Evolutionary conservation across 2,329 filamentous ascomycete species (phyloP).

Genomic region (Aureobasidium namibiae): DNA sequence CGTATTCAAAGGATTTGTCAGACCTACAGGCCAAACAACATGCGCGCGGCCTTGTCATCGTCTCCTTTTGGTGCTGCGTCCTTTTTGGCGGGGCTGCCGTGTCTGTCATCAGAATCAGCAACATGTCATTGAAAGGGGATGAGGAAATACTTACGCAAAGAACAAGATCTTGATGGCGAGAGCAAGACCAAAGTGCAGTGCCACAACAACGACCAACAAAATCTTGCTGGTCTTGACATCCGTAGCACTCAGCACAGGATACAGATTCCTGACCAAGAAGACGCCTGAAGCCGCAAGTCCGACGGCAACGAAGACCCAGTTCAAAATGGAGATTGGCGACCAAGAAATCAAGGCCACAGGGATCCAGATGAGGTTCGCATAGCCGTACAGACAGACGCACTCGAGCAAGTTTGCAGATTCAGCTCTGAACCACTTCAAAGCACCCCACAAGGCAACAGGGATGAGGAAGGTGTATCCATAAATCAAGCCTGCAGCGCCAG

Average conservation of each 20-base stretch:
- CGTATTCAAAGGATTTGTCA: not conserved
- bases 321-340: constrained; percentile 73
- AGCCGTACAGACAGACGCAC: constrained; percentile 92
- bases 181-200: constrained; percentile 79
- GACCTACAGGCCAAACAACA: constrained; percentile 9
- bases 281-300: constrained; percentile 75
- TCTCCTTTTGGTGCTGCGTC: not conserved
- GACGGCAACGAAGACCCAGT: constrained; percentile 86
- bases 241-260: constrained; percentile 82
- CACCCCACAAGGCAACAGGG: constrained; percentile 76
- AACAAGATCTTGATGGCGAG: constrained; percentile 95
- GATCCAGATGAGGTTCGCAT: constrained; percentile 96
- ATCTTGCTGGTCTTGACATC: constrained; percentile 88
- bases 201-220: constrained; percentile 73
- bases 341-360: constrained; percentile 86
- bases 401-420: constrained; percentile 89
- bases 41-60: not conserved
- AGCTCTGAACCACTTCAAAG: constrained; percentile 90
- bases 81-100: constrained; percentile 13
- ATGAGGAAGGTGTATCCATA: constrained; percentile 88
- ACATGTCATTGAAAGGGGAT: not conserved
- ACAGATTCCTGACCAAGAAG: constrained; percentile 79
- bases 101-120: not conserved
- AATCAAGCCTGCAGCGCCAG: constrained; percentile 81
- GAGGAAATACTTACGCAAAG: constrained; percentile 58